Base-by-base conservation (phyloP, 176 grass and related monocot genomes). In the Triticum timopheevii region DNA sequence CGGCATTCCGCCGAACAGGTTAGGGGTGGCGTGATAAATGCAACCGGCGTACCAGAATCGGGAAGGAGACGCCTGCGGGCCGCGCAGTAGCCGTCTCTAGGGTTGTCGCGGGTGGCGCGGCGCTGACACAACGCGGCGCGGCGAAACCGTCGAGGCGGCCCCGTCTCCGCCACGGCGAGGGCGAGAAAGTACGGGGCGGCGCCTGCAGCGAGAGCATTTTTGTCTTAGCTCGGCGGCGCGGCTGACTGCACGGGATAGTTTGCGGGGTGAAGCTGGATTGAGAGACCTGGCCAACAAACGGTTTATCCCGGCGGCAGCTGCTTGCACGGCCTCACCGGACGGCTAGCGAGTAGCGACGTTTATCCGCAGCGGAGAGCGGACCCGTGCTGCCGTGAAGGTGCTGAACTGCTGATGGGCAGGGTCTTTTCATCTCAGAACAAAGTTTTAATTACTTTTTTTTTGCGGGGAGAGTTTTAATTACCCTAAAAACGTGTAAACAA, bases 151-250 rank as follows among this genome's bases (percentile, higher is more conserved):
- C 19, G 66, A 38, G 49, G 68, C 17, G 31, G 22, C 47, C 49
- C 81, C 50, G 31, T 24, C 68, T 35, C 33, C 49, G 68, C 47
- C 81, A 73, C 13, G 81, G 68, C 9, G 65, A n/a, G 22, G 68
- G 68, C 31, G 81, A 59, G 33, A 38, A 34, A 25, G 5, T 59
- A 38, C 17, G 13, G 30, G 80, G 49, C 28, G 80, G 79, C 22
- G 44, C 73, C 44, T 44, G 67, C n/a, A 83, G n/a, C 49, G 81
- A 58, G 47, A 83, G 81, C 67, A 83, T 73, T 50, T 63, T 17
- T 54, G 15, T 71, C 45, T 7, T 72, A 36, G 27, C 20, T 17
- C 42, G 10, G 42, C 64, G 64, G 27, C 25, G 74, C 39, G 47
- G 74, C 74, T 54, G 47, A 4, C 13, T 77, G 25, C 25, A 17